Evolutionary conservation across 1,284 basidiomycete species (phyloP), one percentile per base, ranked within the genome.

Genomic region (Agaricales sp.): DNA sequence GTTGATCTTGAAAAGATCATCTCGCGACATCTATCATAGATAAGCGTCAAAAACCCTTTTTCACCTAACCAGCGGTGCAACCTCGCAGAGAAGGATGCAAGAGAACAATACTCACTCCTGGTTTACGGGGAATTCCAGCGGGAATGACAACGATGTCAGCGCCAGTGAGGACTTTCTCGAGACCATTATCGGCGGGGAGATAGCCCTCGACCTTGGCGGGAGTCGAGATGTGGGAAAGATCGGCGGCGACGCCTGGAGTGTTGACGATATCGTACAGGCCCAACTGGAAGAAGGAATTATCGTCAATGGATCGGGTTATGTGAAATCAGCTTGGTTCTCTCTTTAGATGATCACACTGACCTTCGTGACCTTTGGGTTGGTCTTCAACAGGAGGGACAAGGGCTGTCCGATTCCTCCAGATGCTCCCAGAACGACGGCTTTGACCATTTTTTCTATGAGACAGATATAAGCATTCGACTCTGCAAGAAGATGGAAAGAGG

Each of bases 1-100:
- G 70, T 99, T 99, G 78, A 93, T 94, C 88, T 94, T 93, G 82
- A 95, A 95, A 16, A 95, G 77, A 67, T 94, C 89, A 65, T 96
- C 94, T 70, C 93, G 78, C 54, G 12, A 46, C 4, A 23, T 39
- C 21, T 54, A 51, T 57, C 48, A 56, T 53, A 47, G 20, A 50
- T 30, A 50, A n/a, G 52, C 37, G 23, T n/a, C 38, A 23, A 43
- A 19, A 37, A 14, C 14, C 26, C 6, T 6, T 47, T 61, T 73
- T 61, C 58, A 86, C 84, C 86, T 77, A 53, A 82, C 82, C 86
- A 87, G 87, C 85, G 87, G 61, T 8, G n/a, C n/a, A n/a, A n/a
- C n/a, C n/a, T n/a, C 50, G 48, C 45, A 57, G 44, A 52, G 45
- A 38, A 48, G 46, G 23, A 21, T 24, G 38, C 48, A 49, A 43